Base-by-base conservation (phyloP, 1,284 basidiomycete genomes). In the Puccinia triticina region DNA sequence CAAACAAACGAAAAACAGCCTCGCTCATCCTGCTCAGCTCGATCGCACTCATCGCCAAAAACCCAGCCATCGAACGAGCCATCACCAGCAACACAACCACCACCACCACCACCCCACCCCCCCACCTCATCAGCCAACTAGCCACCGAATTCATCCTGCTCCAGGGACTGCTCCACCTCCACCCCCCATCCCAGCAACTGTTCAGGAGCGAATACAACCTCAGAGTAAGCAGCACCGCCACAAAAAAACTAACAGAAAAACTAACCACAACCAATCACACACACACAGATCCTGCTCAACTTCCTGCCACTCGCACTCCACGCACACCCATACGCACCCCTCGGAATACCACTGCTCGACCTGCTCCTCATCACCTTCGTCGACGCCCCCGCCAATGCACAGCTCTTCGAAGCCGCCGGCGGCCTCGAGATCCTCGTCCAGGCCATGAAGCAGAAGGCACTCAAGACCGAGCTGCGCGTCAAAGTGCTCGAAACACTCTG, bases 401-500 rank as follows among this genome's bases (percentile, higher is more conserved):
- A 74, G 37, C 59, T 81, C 18, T 81, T 81, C 46, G 79, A 81
- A 66, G 74, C 79, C 2, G 53, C 71, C 29, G 79, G 79, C 37
- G 79, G 71, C 23, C 46, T 81, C 0, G 79, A 81, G 48, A 81
- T 81, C 55, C 61, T 81, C 14, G 43, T 81, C n/a, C 71, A 81
- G 34, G 79, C 79, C 4, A 81, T 81, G 79, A 81, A 81, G 55
- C 67, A 81, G 23, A 73, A 57, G 29, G 53, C 43, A 4, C 43
- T 74, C 46, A 73, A 55, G 57, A 81, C 50, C 14, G 79, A 81
- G 48, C 43, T 81, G 8, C 14, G 79, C 0, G 71, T 81, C 26
- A 81, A 81, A 40, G 55, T 81, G 21, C 37, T 81, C 26, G 79
- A 81, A 37, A 81, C 79, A 18, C 69, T 81, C 64, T 81, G 79